Percentiles rank a stretch among this genome's conserved stretches.
Conservation (phyloP, 768 basidiomycete genomes). For the Cyclocybe cylindracea region DNA sequence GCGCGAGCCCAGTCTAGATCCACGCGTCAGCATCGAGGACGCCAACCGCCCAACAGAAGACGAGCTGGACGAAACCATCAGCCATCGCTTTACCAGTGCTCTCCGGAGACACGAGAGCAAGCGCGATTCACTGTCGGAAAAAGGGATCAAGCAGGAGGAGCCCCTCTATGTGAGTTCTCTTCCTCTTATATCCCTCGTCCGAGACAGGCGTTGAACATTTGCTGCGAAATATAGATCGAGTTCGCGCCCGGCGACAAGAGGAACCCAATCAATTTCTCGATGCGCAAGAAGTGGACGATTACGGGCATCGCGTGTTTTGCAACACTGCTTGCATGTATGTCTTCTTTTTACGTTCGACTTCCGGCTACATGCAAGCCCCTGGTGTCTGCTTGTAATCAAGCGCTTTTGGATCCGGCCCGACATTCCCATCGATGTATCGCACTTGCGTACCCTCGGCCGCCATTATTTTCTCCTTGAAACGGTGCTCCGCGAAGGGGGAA, state of each 20-base stretch:
- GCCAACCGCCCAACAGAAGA: slow-evolving; percentile 28
- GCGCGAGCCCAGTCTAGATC: slow-evolving; percentile 36
- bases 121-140: slow-evolving; percentile 8
- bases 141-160: slow-evolving; percentile 12
- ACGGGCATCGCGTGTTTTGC: slow-evolving; percentile 47
- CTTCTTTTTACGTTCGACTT: slow-evolving; percentile 22
- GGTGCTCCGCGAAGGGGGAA: slow-evolving; percentile 70
- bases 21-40: slow-evolving; percentile 29
- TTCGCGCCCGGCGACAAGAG: slow-evolving; percentile 24
- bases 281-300: slow-evolving; percentile 45
- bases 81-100: slow-evolving; percentile 30
- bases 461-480: slow-evolving; percentile 57
- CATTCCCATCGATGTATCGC: neutral
- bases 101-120: slow-evolving; percentile 18
- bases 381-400: no score
- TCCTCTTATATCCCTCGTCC: slow-evolving; percentile 1
- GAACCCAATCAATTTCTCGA: slow-evolving; percentile 37
- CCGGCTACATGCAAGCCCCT: neutral
- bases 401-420: neutral
- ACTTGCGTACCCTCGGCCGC: no score
- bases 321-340: slow-evolving; percentile 50
- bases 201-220: slow-evolving; percentile 32
- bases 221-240: slow-evolving; percentile 27
- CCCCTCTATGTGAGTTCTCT: slow-evolving; percentile 21
- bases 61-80: slow-evolving; percentile 32